A percentile compares a stretch with the other conserved stretches of the same genome.
Evolutionary conservation across 2,329 filamentous ascomycete species (phyloP).

Genomic region (Fusarium poae): DNA sequence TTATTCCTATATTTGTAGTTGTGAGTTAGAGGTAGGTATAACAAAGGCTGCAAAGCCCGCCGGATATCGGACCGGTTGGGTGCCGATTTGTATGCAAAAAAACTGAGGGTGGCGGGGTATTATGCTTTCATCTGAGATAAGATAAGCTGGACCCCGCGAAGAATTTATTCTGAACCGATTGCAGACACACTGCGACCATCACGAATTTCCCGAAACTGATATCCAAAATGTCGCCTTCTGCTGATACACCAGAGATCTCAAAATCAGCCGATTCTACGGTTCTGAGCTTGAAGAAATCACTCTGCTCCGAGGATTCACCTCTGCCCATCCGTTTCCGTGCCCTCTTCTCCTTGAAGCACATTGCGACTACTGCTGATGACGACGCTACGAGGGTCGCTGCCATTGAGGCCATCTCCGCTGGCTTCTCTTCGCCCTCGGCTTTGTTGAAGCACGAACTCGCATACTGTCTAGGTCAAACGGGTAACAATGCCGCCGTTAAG

Average conservation of each 20-base stretch:
- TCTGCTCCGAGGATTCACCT: conserved; percentile 83
- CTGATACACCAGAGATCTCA: conserved; percentile 38
- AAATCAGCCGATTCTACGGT: conserved; percentile 62
- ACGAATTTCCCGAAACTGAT: conserved; percentile 23
- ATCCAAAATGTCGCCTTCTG: conserved; percentile 47
- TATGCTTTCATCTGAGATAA: conserved; percentile 40
- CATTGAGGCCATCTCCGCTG: conserved; percentile 87
- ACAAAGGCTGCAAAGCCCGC: background rate
- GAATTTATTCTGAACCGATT: conserved; percentile 51
- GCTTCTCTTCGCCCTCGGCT: conserved; percentile 85
- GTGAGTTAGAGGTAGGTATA: background rate
- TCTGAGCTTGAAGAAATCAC: conserved; percentile 75
- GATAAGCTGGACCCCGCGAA: conserved; percentile 52
- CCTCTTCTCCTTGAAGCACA: conserved; percentile 96
- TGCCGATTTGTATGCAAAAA: conserved; percentile 4
- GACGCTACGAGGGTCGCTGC: conserved; percentile 68
- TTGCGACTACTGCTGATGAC: conserved; percentile 77
- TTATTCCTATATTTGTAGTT: background rate
- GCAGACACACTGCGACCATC: conserved; percentile 26
- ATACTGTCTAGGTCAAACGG: conserved; percentile 94
- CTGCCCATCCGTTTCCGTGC: conserved; percentile 93
- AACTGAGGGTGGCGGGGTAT: conserved; percentile 32
- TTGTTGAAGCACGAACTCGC: conserved; percentile 96
- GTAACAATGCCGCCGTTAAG: conserved; percentile 79
- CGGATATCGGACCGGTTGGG: conserved; percentile 22